A percentile compares a stretch with the other conserved stretches of the same genome.
These are phyloP conservation scores for Irpex sp. DNA, from an alignment of 1,284 basidiomycete genomes.

Conservation along the genomic window DNA sequence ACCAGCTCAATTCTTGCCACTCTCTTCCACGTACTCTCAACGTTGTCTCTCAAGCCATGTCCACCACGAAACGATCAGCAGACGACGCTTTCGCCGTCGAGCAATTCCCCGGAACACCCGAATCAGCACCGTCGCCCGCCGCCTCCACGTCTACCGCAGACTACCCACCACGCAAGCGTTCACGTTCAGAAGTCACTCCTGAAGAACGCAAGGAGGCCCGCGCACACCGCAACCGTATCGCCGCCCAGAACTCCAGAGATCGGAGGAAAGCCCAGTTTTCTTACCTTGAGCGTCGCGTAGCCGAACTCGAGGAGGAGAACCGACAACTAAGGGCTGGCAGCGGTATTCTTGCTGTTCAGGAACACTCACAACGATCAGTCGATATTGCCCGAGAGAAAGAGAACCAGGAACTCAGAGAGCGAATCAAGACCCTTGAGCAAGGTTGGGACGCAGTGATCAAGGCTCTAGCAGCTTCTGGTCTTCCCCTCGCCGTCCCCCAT, in stretches of 20 bases:
- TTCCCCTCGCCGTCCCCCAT: slow-evolving; percentile 37
- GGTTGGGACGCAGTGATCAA: slow-evolving; percentile 78
- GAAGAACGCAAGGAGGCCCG: slow-evolving; percentile 81
- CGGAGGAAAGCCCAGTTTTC: slow-evolving; percentile 73
- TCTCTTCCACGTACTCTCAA: slow-evolving; percentile 17
- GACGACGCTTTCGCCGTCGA: slow-evolving; percentile 24
- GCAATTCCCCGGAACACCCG: slow-evolving; percentile 18
- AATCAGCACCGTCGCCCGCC: slow-evolving; percentile 24
- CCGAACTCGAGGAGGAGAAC: slow-evolving; percentile 45
- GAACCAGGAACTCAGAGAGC: slow-evolving; percentile 70
- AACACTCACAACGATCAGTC: slow-evolving; percentile 34
- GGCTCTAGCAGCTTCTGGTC: slow-evolving; percentile 64
- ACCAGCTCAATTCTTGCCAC: slow-evolving; percentile 20
- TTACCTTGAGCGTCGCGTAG: slow-evolving; percentile 40
- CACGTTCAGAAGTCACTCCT: slow-evolving; percentile 53
- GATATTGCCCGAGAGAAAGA: slow-evolving; percentile 57
- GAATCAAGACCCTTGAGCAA: slow-evolving; percentile 71
- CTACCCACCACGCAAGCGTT: slow-evolving; percentile 63
- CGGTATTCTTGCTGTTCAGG: slow-evolving; percentile 25
- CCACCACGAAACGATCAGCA: slow-evolving; percentile 29
- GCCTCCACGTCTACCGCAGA: slow-evolving; percentile 16
- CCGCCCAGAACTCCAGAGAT: slow-evolving; percentile 82
- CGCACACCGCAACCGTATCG: slow-evolving; percentile 80
- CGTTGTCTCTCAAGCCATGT: slow-evolving; percentile 12
- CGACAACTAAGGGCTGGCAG: slow-evolving; percentile 37